Evolutionary conservation across 805 yeast genomes (phyloP).

Genomic region (Naumovozyma baii): DNA sequence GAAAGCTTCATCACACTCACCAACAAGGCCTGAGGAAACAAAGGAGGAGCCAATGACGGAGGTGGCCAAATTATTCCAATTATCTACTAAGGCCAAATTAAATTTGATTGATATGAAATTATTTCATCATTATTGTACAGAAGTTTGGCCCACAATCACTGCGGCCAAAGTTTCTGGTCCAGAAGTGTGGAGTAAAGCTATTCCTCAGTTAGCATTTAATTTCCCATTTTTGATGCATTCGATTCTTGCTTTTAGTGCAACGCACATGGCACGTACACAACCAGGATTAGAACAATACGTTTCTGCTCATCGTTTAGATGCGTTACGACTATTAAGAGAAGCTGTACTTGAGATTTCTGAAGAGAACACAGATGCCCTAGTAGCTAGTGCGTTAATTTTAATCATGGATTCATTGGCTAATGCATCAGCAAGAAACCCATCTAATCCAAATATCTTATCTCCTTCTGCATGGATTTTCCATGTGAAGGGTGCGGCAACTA

Average conservation of each 20-base stretch:
- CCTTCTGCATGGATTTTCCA: conserved; percentile 96
- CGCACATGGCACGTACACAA: conserved; percentile 74
- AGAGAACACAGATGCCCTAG: conserved; percentile 85
- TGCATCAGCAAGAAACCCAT: conserved; percentile 37
- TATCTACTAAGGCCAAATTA: conserved; percentile 31
- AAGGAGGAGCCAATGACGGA: conserved; percentile 1
- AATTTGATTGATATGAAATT: conserved; percentile 71
- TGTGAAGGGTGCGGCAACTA: conserved; percentile 94
- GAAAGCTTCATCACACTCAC: neutral
- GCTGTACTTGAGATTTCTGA: conserved; percentile 78
- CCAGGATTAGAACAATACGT: conserved; percentile 71
- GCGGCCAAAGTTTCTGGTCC: conserved; percentile 80
- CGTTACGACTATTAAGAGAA: conserved; percentile 66
- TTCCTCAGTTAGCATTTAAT: conserved; percentile 79
- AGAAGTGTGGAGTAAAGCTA: conserved; percentile 78
- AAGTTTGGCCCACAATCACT: conserved; percentile 78
- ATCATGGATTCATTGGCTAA: conserved; percentile 92
- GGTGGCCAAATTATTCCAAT: conserved; percentile 17
- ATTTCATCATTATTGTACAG: conserved; percentile 79
- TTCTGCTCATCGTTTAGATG: conserved; percentile 80
- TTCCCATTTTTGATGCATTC: conserved; percentile 91
- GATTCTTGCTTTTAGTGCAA: conserved; percentile 81
- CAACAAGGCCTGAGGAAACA: neutral
- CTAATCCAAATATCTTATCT: conserved; percentile 46
- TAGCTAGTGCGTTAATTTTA: conserved; percentile 79